These are phyloP conservation scores for Iberis amara DNA, from an alignment of 441 rosid genomes.

Conservation along the genomic window DNA sequence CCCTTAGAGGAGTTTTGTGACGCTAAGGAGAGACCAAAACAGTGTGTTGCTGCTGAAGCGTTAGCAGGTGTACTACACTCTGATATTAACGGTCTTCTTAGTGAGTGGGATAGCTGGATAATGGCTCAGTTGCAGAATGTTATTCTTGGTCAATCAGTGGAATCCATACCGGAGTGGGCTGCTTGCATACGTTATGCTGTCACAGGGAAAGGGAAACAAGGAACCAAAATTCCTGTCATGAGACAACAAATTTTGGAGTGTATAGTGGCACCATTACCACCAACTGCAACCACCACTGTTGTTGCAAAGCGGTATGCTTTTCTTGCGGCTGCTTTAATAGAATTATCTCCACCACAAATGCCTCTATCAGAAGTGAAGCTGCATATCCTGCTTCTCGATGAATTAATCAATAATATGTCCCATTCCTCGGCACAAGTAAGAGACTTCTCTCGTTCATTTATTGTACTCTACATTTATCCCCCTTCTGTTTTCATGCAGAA, in stretches of 20 bases:
- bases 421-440: slow-evolving; percentile 99
- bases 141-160: slow-evolving; percentile 84
- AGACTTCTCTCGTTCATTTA: slow-evolving; percentile 30
- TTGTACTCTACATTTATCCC: slow-evolving; percentile 8
- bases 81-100: slow-evolving; percentile 77
- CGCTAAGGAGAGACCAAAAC: slow-evolving; percentile 96
- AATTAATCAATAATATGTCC: slow-evolving; percentile 80
- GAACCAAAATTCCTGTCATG: slow-evolving; percentile 71
- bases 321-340: slow-evolving; percentile 89
- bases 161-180: slow-evolving; percentile 98
- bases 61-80: slow-evolving; percentile 93
- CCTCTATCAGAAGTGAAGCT: slow-evolving; percentile 65
- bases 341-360: slow-evolving; percentile 86
- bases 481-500: slow-evolving; percentile 9
- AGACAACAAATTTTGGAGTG: slow-evolving; percentile 83
- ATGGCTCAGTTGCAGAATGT: slow-evolving; percentile 76
- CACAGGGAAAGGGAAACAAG: slow-evolving; percentile 95
- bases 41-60: slow-evolving; percentile 99
- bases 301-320: slow-evolving; percentile 96
- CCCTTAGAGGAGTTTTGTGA: slow-evolving; percentile 78
- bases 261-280: slow-evolving; percentile 75
- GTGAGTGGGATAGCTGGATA: slow-evolving; percentile 94
- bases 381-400: slow-evolving; percentile 67
- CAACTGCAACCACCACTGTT: slow-evolving; percentile 71
- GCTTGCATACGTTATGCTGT: slow-evolving; percentile 98